Evolutionary conservation across 2,329 filamentous ascomycete genomes (phyloP).

Genomic region (Penicillium sp.): DNA sequence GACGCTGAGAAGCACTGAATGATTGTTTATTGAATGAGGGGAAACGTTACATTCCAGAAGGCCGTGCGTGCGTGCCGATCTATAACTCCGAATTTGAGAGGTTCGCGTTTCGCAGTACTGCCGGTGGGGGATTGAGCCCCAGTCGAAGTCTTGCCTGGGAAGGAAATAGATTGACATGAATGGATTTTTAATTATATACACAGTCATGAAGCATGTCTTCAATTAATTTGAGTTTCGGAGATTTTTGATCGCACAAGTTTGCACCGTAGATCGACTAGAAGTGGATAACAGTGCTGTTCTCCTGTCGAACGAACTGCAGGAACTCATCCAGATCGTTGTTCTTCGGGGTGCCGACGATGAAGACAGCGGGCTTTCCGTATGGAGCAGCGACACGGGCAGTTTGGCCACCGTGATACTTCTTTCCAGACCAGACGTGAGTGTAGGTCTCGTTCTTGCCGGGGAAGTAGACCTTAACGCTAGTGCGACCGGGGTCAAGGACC

Average conservation of each 20-base stretch:
- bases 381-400: slow-evolving; percentile 13
- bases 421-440: slow-evolving; percentile 22
- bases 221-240: not conserved
- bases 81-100: not conserved
- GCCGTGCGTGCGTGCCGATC: slow-evolving; percentile 6
- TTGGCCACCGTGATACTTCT: slow-evolving; percentile 19
- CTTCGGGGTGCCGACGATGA: slow-evolving; percentile 18
- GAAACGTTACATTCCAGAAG: slow-evolving; percentile 13
- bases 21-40: slow-evolving; percentile 9
- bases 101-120: not conserved
- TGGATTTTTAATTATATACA: not conserved
- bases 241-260: not conserved
- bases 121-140: not conserved
- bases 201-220: not conserved
- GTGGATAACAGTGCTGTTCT: slow-evolving; percentile 18
- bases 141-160: slow-evolving; percentile 9
- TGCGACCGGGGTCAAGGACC: slow-evolving; percentile 20
- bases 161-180: not conserved
- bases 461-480: slow-evolving; percentile 22
- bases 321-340: slow-evolving; percentile 19
- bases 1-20: not conserved
- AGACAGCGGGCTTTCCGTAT: slow-evolving; percentile 25
- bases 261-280: slow-evolving; percentile 2
- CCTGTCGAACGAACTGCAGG: slow-evolving; percentile 20
- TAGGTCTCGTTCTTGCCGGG: slow-evolving; percentile 17